Conservation (phyloP, 768 basidiomycete species). For the Boletellus emodensis region DNA sequence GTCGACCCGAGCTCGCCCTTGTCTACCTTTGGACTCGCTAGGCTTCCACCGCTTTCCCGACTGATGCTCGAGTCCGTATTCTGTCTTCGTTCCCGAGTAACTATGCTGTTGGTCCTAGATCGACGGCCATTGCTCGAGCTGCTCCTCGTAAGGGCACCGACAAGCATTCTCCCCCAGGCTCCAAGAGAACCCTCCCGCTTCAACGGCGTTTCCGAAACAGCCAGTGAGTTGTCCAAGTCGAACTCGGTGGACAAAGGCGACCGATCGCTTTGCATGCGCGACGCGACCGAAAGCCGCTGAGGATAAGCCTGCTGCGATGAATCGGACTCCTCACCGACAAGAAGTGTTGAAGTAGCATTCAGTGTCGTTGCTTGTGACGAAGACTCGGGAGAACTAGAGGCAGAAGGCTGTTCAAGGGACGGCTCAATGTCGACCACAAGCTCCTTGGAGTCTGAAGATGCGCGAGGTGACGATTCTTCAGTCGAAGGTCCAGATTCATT, state of each 20-base stretch:
- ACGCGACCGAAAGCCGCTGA: slow-evolving; percentile 56
- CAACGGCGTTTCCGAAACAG: slow-evolving; percentile 40
- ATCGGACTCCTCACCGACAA: slow-evolving; percentile 44
- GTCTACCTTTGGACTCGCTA: slow-evolving; percentile 59
- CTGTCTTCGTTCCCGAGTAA: slow-evolving; percentile 60
- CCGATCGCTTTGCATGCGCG: slow-evolving; percentile 58
- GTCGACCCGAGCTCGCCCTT: slow-evolving; percentile 39
- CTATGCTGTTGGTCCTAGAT: slow-evolving; percentile 75
- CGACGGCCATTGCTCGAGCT: slow-evolving; percentile 67
- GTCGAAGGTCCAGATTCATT: slow-evolving; percentile 45
- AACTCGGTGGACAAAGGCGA: slow-evolving; percentile 51
- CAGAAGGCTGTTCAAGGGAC: slow-evolving; percentile 46
- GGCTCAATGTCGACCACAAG: slow-evolving; percentile 62
- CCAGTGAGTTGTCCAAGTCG: slow-evolving; percentile 44
- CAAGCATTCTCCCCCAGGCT: slow-evolving; percentile 67
- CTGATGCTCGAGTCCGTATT: slow-evolving; percentile 70
- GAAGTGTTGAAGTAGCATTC: slow-evolving; percentile 37
- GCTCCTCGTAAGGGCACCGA: slow-evolving; percentile 60
- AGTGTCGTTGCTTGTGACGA: slow-evolving; percentile 45
- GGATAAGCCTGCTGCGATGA: slow-evolving; percentile 55
- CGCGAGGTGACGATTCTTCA: slow-evolving; percentile 51
- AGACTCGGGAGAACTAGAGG: slow-evolving; percentile 32
- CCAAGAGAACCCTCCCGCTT: slow-evolving; percentile 59
- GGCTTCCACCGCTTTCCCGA: slow-evolving; percentile 71
- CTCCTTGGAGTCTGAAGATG: slow-evolving; percentile 57